A percentile compares a stretch with the other conserved stretches of the same genome.
These are phyloP conservation scores for Neofusicoccum parvum DNA, from an alignment of 2,329 filamentous ascomycete genomes.

Conservation along the genomic window DNA sequence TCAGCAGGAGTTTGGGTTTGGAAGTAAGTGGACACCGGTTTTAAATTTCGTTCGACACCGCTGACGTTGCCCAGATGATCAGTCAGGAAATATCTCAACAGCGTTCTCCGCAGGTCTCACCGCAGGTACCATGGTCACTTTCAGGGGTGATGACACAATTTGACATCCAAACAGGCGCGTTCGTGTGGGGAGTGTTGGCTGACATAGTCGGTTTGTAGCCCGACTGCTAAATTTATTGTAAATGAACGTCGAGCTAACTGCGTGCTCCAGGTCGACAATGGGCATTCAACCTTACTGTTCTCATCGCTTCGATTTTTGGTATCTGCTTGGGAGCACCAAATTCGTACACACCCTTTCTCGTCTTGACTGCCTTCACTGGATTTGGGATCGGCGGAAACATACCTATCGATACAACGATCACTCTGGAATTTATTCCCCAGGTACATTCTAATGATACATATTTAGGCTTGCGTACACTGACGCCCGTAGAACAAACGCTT, in stretches of 20 bases:
- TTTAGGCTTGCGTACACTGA: background rate
- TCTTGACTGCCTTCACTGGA: constrained; percentile 57
- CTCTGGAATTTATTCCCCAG: constrained; percentile 56
- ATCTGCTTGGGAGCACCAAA: constrained; percentile 54
- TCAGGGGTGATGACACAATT: background rate
- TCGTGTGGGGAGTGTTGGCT: constrained; percentile 58
- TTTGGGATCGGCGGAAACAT: constrained; percentile 59
- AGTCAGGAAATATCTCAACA: constrained; percentile 56
- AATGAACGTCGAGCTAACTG: background rate
- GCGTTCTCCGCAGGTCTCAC: constrained; percentile 59
- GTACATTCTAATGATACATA: background rate
- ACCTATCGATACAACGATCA: constrained; percentile 59
- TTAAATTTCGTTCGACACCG: background rate
- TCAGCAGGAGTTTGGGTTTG: constrained; percentile 60
- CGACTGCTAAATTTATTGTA: background rate
- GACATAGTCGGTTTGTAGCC: constrained; percentile 51
- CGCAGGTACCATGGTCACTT: constrained; percentile 28
- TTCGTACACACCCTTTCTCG: constrained; percentile 54
- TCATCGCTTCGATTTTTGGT: constrained; percentile 58
- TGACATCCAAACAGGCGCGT: constrained; percentile 37
- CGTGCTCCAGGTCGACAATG: constrained; percentile 46
- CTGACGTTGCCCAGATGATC: constrained; percentile 27
- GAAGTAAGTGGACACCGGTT: constrained; percentile 21
- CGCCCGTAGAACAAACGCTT: constrained; percentile 50
- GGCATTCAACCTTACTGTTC: constrained; percentile 61